phyloP scores from a whole-genome alignment of 495 filamentous ascomycete species.

The Penicillium ochrochloron region DNA sequence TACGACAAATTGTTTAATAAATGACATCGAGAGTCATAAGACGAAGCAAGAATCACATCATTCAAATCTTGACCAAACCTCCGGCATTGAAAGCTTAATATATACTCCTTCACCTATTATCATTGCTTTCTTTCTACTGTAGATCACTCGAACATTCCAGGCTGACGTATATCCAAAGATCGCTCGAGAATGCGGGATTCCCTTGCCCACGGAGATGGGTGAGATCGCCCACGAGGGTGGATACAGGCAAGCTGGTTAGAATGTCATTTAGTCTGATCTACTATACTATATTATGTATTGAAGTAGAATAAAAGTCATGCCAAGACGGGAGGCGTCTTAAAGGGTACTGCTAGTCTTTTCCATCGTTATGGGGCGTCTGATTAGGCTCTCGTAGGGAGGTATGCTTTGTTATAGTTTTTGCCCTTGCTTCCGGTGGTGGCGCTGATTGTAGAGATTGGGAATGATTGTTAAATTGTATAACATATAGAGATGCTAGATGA shows the following conservation, averaged over 20 bases:
- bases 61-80: too few species aligned
- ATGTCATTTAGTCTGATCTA: slow-evolving; percentile 8
- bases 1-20: too few species aligned
- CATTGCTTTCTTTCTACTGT: neutral
- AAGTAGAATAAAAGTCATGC: neutral
- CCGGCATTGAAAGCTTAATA: too few species aligned
- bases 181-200: slow-evolving; percentile 19
- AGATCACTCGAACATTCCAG: slow-evolving; percentile 20
- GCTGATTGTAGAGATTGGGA: too few species aligned
- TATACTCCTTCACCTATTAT: too few species aligned
- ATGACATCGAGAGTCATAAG: too few species aligned
- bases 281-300: neutral
- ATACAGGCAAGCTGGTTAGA: slow-evolving; percentile 9
- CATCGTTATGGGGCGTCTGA: neutral
- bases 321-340: neutral
- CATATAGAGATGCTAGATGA: neutral
- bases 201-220: neutral
- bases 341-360: neutral
- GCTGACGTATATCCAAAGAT: slow-evolving; percentile 19
- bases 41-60: too few species aligned
- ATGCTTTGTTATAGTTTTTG: neutral
- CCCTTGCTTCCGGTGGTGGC: neutral
- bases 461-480: neutral
- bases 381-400: neutral
- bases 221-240: slow-evolving; percentile 22